Percentiles rank a stretch among this genome's conserved stretches.
Conservation (phyloP, 148 eudicot species). For the Agrostemma githago region DNA sequence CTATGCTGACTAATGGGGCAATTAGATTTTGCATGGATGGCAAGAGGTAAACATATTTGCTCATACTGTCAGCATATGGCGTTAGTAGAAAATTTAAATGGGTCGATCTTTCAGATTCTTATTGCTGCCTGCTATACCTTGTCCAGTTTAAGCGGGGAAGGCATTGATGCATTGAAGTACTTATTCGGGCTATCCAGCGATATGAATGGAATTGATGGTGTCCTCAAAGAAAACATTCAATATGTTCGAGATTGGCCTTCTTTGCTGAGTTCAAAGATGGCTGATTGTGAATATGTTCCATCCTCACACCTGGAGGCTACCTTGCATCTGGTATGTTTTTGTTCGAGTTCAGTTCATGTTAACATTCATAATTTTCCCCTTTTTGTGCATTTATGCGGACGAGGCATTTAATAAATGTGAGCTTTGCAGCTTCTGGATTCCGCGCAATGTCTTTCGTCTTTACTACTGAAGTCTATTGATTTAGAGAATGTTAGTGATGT, state of each 20-base stretch:
- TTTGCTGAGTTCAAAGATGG: conserved; percentile 48
- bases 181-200: conserved; percentile 57
- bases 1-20: conserved; percentile 53
- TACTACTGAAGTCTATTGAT: conserved; percentile 49
- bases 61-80: conserved; percentile 10
- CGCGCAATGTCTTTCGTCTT: conserved; percentile 39
- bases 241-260: conserved; percentile 50
- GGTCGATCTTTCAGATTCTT: conserved; percentile 14
- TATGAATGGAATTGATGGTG: conserved; percentile 32
- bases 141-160: conserved; percentile 51
- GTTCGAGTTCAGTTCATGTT: conserved; percentile 5
- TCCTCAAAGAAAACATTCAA: conserved; percentile 48
- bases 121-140: conserved; percentile 19
- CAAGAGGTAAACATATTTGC: conserved; percentile 45
- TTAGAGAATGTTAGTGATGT: conserved; percentile 34
- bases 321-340: conserved; percentile 39
- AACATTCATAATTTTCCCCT: background rate
- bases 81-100: background rate
- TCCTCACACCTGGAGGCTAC: conserved; percentile 30
- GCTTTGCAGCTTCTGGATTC: conserved; percentile 55
- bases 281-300: conserved; percentile 30
- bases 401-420: background rate
- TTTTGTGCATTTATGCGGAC: background rate
- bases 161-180: conserved; percentile 57
- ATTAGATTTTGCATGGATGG: conserved; percentile 67